Evolutionary conservation across 73 alveolate genomes (phyloP).

Genomic region (Symbiodinium natans): DNA sequence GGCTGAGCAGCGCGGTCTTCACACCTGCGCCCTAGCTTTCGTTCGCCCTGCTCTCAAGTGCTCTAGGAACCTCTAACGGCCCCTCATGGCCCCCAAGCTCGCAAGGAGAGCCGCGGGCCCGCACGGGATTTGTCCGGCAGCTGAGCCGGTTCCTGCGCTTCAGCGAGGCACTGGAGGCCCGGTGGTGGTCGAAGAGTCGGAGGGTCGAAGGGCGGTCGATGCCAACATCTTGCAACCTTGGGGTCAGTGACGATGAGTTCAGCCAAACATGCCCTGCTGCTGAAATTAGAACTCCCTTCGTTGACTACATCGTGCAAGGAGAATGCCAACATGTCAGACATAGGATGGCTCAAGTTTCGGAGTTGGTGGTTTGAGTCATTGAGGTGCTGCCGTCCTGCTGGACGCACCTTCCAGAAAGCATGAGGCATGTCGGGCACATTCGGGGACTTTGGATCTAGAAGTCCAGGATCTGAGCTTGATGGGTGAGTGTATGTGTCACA

Average conservation of each 20-base stretch:
- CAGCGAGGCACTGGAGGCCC: background rate
- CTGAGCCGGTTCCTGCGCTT: background rate
- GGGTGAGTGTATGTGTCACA: too few species aligned
- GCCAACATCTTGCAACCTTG: too few species aligned
- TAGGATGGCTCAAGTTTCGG: background rate
- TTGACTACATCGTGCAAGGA: background rate
- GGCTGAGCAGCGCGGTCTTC: too few species aligned
- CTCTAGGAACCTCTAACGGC: too few species aligned
- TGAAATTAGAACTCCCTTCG: background rate
- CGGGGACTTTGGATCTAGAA: background rate
- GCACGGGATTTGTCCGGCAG: background rate
- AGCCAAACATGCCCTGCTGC: too few species aligned
- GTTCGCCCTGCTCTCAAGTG: too few species aligned
- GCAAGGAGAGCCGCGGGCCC: constrained; percentile 8
- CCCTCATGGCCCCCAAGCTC: too few species aligned
- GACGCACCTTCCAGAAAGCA: background rate
- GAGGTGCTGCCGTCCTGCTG: background rate
- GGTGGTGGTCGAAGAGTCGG: background rate
- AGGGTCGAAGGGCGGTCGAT: background rate
- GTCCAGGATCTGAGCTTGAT: too few species aligned
- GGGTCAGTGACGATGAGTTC: too few species aligned
- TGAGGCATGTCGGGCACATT: background rate
- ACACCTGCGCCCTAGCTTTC: too few species aligned
- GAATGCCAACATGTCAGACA: background rate
- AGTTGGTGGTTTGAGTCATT: background rate